Conservation (phyloP, 176 grass and related monocot genomes). For the Phoenix dactylifera region DNA sequence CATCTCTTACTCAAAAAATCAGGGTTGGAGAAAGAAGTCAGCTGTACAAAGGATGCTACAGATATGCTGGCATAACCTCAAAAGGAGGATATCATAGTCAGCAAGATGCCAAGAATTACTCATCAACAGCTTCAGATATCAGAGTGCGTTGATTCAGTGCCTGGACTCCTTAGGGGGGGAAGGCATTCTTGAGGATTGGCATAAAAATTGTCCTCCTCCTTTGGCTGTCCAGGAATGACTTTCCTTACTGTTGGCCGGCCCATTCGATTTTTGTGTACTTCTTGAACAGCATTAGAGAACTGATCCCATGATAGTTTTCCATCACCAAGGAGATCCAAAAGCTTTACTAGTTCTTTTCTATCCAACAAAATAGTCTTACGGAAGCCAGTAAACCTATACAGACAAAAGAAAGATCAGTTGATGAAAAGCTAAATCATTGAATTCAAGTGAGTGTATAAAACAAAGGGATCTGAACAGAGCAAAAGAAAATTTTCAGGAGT, state of each 20-base stretch:
- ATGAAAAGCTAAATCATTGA: too few species aligned
- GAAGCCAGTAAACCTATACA: conserved; percentile 69
- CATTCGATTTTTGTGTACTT: conserved; percentile 64
- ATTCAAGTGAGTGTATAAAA: too few species aligned
- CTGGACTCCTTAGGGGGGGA: conserved; percentile 14
- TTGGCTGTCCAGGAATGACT: conserved; percentile 50
- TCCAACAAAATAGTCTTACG: conserved; percentile 73
- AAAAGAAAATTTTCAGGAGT: too few species aligned
- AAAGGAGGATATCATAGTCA: neutral
- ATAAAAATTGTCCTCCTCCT: conserved; percentile 98
- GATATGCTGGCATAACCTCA: neutral
- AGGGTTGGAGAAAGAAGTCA: too few species aligned
- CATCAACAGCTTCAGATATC: conserved; percentile 6
- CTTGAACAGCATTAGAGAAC: conserved; percentile 60
- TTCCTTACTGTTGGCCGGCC: conserved; percentile 60
- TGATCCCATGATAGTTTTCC: conserved; percentile 72
- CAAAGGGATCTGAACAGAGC: too few species aligned
- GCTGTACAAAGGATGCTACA: neutral
- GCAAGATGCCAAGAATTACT: too few species aligned
- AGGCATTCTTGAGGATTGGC: conserved; percentile 90
- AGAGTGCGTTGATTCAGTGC: neutral
- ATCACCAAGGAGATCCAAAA: conserved; percentile 77
- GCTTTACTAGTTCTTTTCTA: conserved; percentile 69
- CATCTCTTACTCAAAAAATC: too few species aligned
- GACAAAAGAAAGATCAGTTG: neutral